Percentiles rank a stretch among this genome's conserved stretches.
Evolutionary conservation across 2,329 filamentous ascomycete species (phyloP).

Genomic region (Torrubiellomyces zombiae): DNA sequence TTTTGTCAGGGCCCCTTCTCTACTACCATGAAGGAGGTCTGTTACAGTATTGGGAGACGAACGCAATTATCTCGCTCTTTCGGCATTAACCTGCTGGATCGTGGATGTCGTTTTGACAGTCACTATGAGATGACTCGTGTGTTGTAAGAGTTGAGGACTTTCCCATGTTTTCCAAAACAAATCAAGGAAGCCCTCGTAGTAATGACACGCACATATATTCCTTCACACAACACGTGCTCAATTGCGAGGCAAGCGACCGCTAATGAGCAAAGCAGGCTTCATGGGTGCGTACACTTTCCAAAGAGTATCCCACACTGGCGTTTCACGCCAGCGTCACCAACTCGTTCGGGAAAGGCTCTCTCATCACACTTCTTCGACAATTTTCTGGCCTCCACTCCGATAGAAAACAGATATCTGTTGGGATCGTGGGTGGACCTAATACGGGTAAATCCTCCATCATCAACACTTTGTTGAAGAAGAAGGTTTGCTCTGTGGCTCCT

Average conservation of each 20-base stretch:
- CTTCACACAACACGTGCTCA: constrained; percentile 4
- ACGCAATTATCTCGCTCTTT: constrained; percentile 34
- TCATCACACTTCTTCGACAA: constrained; percentile 83
- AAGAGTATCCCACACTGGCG: constrained; percentile 82
- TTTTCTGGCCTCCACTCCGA: constrained; percentile 82
- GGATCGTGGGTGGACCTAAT: constrained; percentile 66
- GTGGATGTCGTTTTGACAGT: constrained; percentile 77
- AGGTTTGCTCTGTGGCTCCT: constrained; percentile 82
- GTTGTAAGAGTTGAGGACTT: constrained; percentile 95
- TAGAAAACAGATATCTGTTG: constrained; percentile 87
- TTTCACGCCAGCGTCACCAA: constrained; percentile 94
- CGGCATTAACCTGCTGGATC: constrained; percentile 34
- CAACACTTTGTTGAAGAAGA: constrained; percentile 88
- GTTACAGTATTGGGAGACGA: constrained; percentile 99
- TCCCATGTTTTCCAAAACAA: constrained; percentile 38
- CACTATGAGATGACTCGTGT: constrained; percentile 63
- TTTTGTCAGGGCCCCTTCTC: constrained; percentile 71
- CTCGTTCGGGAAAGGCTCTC: constrained; percentile 85
- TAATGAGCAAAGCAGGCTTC: constrained; percentile 45
- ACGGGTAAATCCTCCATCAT: constrained; percentile 95
- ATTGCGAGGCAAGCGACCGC: neutral
- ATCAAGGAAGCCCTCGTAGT: constrained; percentile 93
- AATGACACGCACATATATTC: constrained; percentile 64
- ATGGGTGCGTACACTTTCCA: constrained; percentile 80
- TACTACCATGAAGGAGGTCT: constrained; percentile 66